A percentile compares a stretch with the other conserved stretches of the same genome.
These are phyloP conservation scores for Hyaloscypha bicolor DNA, from an alignment of 495 filamentous ascomycete genomes.

Conservation along the genomic window DNA sequence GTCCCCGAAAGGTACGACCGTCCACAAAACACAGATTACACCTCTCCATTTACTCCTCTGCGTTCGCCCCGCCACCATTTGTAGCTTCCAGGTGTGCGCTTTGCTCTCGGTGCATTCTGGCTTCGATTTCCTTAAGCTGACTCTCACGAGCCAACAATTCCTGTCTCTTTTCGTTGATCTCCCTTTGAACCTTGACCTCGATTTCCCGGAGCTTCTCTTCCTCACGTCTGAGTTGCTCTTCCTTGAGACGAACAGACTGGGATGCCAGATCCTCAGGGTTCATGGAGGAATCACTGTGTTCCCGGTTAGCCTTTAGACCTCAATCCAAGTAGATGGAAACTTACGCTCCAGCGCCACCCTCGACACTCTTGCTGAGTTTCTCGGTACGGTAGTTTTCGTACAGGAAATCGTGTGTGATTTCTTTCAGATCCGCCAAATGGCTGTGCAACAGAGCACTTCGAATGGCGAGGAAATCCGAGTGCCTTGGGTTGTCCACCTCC, in stretches of 20 bases:
- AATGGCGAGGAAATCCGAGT: conserved; percentile 97
- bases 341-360: conserved; percentile 84
- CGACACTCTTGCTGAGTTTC: conserved; percentile 99
- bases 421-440: conserved; percentile 96
- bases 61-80: conserved; percentile 38
- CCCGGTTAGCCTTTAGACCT: conserved; percentile 37
- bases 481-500: conserved; percentile 97
- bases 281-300: conserved; percentile 75
- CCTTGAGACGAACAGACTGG: conserved; percentile 97
- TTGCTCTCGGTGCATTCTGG: conserved; percentile 59
- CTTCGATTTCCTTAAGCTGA: conserved; percentile 91
- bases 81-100: conserved; percentile 47
- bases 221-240: conserved; percentile 97
- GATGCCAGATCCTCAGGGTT: conserved; percentile 96
- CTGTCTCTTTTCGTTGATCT: conserved; percentile 99
- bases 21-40: conserved; percentile 17
- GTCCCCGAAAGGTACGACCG: conserved; percentile 13
- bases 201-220: conserved; percentile 99
- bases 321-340: conserved; percentile 40
- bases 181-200: conserved; percentile 97
- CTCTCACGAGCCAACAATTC: conserved; percentile 97
- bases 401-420: conserved; percentile 99
- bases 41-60: conserved; percentile 24
- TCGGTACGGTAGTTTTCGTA: conserved; percentile 99
- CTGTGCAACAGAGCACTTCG: conserved; percentile 94